Conservation (phyloP, 164 flowering plant genomes). For the Tetracentron sinense region DNA sequence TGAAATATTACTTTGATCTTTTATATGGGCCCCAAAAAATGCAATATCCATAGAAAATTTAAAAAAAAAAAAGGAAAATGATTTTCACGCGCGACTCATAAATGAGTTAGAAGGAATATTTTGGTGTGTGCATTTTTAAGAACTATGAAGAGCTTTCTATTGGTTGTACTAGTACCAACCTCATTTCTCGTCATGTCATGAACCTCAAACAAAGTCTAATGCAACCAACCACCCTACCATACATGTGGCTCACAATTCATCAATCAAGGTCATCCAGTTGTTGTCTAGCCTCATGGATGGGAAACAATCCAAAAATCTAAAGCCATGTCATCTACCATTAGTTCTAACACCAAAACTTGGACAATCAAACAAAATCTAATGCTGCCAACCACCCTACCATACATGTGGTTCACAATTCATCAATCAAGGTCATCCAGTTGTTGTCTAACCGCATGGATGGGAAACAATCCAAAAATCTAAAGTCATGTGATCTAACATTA, state of each 20-base stretch:
- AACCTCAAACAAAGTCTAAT: conserved; percentile 54
- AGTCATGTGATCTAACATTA: background rate
- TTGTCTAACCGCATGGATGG: background rate
- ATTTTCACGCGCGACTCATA: background rate
- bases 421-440: background rate
- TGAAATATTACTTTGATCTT: no score
- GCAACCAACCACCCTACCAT: background rate
- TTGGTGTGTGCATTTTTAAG: background rate
- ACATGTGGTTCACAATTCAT: background rate
- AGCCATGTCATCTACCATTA: background rate
- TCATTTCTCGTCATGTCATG: conserved; percentile 89
- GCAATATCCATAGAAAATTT: background rate
- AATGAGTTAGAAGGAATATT: background rate
- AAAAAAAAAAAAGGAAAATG: background rate
- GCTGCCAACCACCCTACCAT: background rate
- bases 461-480: no score
- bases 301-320: no score
- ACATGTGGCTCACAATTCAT: background rate
- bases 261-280: background rate
- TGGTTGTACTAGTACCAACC: conserved; percentile 37
- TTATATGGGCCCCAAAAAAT: no score
- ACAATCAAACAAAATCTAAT: conserved; percentile 58
- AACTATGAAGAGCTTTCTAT: background rate
- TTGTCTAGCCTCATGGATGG: background rate
- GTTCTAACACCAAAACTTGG: background rate